These are phyloP conservation scores for Ogataea haglerorum DNA, from an alignment of 805 yeast genomes.

Conservation along the genomic window DNA sequence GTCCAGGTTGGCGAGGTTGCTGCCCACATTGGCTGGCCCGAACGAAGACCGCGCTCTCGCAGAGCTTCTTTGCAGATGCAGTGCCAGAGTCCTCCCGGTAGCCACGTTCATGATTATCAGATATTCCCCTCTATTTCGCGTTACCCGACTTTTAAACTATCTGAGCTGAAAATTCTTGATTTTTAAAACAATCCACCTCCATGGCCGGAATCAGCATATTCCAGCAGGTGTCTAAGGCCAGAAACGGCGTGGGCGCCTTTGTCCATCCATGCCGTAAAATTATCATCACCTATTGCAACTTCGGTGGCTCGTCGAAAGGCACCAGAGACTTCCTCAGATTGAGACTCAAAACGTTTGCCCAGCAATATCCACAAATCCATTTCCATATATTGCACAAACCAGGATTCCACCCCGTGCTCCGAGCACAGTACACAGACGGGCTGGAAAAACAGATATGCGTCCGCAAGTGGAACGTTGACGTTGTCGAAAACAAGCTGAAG, in stretches of 20 bases:
- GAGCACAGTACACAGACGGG: constrained; percentile 51
- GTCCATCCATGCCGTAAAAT: constrained; percentile 73
- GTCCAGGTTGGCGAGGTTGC: constrained; percentile 41
- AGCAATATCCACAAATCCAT: constrained; percentile 59
- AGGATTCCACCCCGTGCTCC: constrained; percentile 76
- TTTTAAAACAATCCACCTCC: not conserved
- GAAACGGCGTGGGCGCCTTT: constrained; percentile 76
- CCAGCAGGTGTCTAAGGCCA: constrained; percentile 53
- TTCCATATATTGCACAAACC: constrained; percentile 64
- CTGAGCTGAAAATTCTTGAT: not conserved
- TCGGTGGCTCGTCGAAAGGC: constrained; percentile 94
- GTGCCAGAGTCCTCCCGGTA: not conserved
- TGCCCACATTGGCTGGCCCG: constrained; percentile 33
- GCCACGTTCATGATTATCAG: not conserved
- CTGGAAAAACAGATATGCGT: constrained; percentile 54
- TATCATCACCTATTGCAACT: constrained; percentile 80
- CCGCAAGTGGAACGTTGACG: constrained; percentile 60
- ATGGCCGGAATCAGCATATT: constrained; percentile 53
- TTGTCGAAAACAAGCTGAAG: constrained; percentile 62
- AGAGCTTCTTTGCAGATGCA: not conserved
- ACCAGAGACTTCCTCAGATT: constrained; percentile 61
- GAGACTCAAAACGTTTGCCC: constrained; percentile 54
- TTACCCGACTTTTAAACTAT: constrained; percentile 3
- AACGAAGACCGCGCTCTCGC: constrained; percentile 1
- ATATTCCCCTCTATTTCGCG: constrained; percentile 4